Evolutionary conservation across 495 filamentous ascomycete genomes (phyloP), one percentile per base, ranked within the genome.

Genomic region (Xylaria palmicola): DNA sequence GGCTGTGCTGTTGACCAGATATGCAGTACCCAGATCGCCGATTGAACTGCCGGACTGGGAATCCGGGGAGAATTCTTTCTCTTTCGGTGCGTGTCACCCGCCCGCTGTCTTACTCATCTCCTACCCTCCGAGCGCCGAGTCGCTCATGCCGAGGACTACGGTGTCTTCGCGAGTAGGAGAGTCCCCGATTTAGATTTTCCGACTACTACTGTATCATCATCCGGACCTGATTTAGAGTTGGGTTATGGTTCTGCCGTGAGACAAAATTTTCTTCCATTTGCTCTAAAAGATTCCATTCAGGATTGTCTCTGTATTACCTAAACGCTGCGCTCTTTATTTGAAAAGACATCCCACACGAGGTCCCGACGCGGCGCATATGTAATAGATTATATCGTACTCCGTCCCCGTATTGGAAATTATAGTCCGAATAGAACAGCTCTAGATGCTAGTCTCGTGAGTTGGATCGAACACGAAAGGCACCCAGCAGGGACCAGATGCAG

Each of bases 31-130:
- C 41, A 39, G 55, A 58, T 49, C 30, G 43, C 22, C 55, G 49
- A 15, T 22, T 20, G 36, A 41, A 17, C 22, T 27, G 44, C 55
- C 55, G 32, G 29, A 45, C 43, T 58, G 1, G 54, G 40, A 55
- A 30, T 53, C 59, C 50, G 59, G 59, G 48, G 59, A 47, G 36
- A 12, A 45, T 55, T 55, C 30, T 55, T 61, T 48, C 41, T 13
- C 24, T 41, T 61, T 61, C 59, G 49, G 49, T 60, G 22, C 49
- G 6, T 26, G 41, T 61, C 57, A 52, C 49, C 44, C 24, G 41
- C 59, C 34, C 22, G 59, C 32, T 48, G 49, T 61, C 59, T 61
- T 61, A 61, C 39, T 61, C 59, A 61, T 54, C 50, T 47, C 15
- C 30, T 32, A 44, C 32, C 41, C 41, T 40, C 39, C 49, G 47